Evolutionary conservation across 371 early-diverging fungal genomes (phyloP).

Genomic region (Actinomortierella ambigua): DNA sequence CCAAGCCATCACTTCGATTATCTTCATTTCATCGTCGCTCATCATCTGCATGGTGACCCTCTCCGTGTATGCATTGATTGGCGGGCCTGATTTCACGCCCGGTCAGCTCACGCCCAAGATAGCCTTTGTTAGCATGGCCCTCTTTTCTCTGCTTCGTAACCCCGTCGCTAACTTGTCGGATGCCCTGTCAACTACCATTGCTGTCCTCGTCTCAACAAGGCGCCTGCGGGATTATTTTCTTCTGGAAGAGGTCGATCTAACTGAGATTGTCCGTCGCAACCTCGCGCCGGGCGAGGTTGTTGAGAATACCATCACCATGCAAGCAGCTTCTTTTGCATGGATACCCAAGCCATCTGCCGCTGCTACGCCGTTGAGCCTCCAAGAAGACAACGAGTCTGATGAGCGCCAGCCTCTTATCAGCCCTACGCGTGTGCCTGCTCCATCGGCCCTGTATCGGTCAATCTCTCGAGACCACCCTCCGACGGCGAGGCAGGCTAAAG

Average conservation of each 20-base stretch:
- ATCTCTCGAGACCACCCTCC: too few species aligned
- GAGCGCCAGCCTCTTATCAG: too few species aligned
- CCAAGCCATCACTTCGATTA: slow-evolving; percentile 20
- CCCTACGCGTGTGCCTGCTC: too few species aligned
- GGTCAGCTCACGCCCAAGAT: slow-evolving; percentile 13
- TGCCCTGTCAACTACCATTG: slow-evolving; percentile 6
- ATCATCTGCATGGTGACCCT: slow-evolving; percentile 17
- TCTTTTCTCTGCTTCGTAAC: too few species aligned
- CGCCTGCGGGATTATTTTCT: slow-evolving; percentile 10
- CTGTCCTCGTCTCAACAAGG: slow-evolving; percentile 7
- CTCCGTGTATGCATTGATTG: slow-evolving; percentile 19
- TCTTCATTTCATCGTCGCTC: slow-evolving; percentile 7
- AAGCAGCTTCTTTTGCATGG: background rate
- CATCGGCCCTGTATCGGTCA: too few species aligned
- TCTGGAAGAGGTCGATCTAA: slow-evolving; percentile 6
- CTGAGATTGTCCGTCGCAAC: slow-evolving; percentile 2
- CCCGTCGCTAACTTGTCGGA: slow-evolving; percentile 8
- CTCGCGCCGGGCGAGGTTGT: background rate
- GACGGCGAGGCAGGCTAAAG: too few species aligned
- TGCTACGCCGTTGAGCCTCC: too few species aligned
- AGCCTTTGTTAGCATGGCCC: slow-evolving; percentile 22
- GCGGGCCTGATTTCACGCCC: slow-evolving; percentile 18
- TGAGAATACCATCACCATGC: slow-evolving; percentile 4
- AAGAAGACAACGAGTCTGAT: too few species aligned
- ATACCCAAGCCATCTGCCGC: too few species aligned